These are phyloP conservation scores for Hypoxylon sp. DNA, from an alignment of 2,329 filamentous ascomycete species.

Conservation along the genomic window DNA sequence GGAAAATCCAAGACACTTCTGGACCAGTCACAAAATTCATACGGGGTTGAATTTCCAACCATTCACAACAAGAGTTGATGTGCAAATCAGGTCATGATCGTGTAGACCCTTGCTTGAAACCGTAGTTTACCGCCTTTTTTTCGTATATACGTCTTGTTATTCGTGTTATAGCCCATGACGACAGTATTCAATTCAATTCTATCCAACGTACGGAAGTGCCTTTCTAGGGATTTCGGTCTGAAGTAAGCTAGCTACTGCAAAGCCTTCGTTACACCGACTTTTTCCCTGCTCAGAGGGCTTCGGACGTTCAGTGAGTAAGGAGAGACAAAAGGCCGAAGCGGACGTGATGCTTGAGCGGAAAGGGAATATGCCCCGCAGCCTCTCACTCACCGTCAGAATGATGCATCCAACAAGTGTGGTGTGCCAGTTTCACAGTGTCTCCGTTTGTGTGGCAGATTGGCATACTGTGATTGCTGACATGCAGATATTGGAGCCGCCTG, in stretches of 20 bases:
- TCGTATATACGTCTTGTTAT: conserved; percentile 15
- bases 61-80: conserved; percentile 24
- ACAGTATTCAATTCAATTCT: conserved; percentile 13
- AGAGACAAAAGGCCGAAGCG: conserved; percentile 25
- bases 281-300: conserved; percentile 29
- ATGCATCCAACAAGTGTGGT: conserved; percentile 24
- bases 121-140: conserved; percentile 30
- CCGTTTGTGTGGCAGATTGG: conserved; percentile 13
- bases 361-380: conserved; percentile 23
- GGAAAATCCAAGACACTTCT: conserved; percentile 31
- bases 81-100: conserved; percentile 15
- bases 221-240: conserved; percentile 26
- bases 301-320: too few species aligned
- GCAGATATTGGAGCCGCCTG: conserved; percentile 35
- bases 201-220: conserved; percentile 2
- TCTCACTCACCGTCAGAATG: conserved; percentile 38
- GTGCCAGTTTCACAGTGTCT: conserved; percentile 36
- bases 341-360: conserved; percentile 25
- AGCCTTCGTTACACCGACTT: conserved; percentile 40
- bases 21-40: conserved; percentile 41
- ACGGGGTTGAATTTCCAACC: conserved; percentile 35
- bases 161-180: conserved; percentile 26
- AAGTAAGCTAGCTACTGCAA: conserved; percentile 30
- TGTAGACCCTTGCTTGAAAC: conserved; percentile 20
- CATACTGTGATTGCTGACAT: conserved; percentile 36